Evolutionary conservation across 2,329 filamentous ascomycete genomes (phyloP).

Genomic region (Esteya vermicola): DNA sequence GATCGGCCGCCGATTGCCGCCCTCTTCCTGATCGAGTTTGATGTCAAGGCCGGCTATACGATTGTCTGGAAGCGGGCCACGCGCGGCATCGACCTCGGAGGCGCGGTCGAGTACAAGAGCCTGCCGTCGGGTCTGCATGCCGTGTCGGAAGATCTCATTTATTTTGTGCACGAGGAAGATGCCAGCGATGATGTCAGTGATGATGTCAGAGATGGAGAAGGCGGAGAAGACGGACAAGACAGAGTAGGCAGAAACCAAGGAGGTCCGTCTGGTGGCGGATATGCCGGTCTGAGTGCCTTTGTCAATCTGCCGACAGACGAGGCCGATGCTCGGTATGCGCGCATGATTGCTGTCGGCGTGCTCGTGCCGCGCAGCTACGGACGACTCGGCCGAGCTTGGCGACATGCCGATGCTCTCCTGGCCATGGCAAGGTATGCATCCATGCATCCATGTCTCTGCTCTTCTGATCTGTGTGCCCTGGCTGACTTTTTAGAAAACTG

Average conservation of each 20-base stretch:
- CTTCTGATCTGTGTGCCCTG: too few relatives aligned
- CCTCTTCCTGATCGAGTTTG: conserved; percentile 80
- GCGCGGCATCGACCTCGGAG: conserved; percentile 60
- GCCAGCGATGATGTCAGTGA: conserved; percentile 15
- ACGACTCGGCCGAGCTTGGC: conserved; percentile 76
- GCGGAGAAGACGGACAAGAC: conserved; percentile 16
- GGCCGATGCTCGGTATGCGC: conserved; percentile 65
- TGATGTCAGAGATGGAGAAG: neutral
- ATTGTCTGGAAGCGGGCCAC: conserved; percentile 74
- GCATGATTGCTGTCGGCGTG: conserved; percentile 84
- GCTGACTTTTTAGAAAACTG: conserved; percentile 32
- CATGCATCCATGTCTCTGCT: too few relatives aligned
- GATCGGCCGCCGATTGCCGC: conserved; percentile 54
- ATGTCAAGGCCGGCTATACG: conserved; percentile 83
- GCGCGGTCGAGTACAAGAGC: conserved; percentile 89
- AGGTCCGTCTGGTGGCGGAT: conserved; percentile 40
- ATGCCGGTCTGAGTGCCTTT: conserved; percentile 86
- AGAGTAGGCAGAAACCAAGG: too few relatives aligned
- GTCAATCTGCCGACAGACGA: conserved; percentile 70
- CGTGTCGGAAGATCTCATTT: conserved; percentile 76
- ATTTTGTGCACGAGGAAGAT: conserved; percentile 67
- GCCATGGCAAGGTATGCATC: conserved; percentile 51
- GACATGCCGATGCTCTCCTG: conserved; percentile 65
- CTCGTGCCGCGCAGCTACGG: conserved; percentile 78
- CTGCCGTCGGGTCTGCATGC: conserved; percentile 86